A percentile compares a stretch with the other conserved stretches of the same genome.
Conservation (phyloP, 495 filamentous ascomycete genomes). For the Daldinia childiae region DNA sequence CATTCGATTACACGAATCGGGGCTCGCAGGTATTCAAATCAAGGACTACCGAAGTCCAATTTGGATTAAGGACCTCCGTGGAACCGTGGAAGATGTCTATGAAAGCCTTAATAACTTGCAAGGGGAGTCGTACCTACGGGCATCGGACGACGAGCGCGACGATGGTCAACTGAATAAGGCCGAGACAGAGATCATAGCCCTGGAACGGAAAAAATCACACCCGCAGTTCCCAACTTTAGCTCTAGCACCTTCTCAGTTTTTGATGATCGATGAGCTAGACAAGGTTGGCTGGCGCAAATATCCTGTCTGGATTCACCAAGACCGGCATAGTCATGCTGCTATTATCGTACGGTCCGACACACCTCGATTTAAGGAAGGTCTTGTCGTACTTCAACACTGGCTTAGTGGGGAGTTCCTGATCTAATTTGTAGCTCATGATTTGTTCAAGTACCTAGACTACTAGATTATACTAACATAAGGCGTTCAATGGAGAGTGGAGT, state of each 20-base stretch:
- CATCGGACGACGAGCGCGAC: constrained; percentile 48
- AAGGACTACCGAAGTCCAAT: constrained; percentile 79
- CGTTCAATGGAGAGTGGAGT: constrained; percentile 9
- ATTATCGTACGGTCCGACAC: constrained; percentile 80
- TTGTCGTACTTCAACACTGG: constrained; percentile 84
- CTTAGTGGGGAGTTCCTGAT: constrained; percentile 75
- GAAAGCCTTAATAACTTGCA: constrained; percentile 73
- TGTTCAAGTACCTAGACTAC: neutral
- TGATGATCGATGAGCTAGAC: constrained; percentile 82
- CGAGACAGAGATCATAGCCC: constrained; percentile 43
- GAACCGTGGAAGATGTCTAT: constrained; percentile 76
- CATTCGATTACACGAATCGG: constrained; percentile 78
- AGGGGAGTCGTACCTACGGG: constrained; percentile 68
- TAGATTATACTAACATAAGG: neutral
- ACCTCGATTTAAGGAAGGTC: constrained; percentile 75
- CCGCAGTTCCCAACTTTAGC: constrained; percentile 71
- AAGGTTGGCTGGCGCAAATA: constrained; percentile 80
- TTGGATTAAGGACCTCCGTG: constrained; percentile 74
- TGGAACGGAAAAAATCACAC: constrained; percentile 51
- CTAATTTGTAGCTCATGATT: constrained; percentile 47
- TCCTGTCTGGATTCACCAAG: constrained; percentile 85
- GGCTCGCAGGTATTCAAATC: constrained; percentile 68
- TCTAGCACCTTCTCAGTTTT: constrained; percentile 79
- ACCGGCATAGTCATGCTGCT: constrained; percentile 83
- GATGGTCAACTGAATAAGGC: constrained; percentile 30